Evolutionary conservation across 2,329 filamentous ascomycete species (phyloP).

Genomic region (Coniochaeta prunicola): DNA sequence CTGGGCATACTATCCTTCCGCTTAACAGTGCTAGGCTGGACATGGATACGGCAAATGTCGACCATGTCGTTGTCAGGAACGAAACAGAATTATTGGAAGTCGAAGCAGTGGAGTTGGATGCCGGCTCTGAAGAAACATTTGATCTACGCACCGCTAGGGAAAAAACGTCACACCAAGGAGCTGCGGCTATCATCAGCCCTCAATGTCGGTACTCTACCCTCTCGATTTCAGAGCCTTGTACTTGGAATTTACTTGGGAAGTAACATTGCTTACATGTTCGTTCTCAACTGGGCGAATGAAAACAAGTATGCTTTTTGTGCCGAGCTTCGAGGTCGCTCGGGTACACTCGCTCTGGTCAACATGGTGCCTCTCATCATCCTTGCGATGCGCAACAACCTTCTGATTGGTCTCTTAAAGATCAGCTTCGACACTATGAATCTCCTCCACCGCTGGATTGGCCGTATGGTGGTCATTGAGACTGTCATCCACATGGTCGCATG

Average conservation of each 20-base stretch:
- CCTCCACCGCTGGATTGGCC: constrained; percentile 75
- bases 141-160: constrained; percentile 56
- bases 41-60: constrained; percentile 50
- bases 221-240: constrained; percentile 53
- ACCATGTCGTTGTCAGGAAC: constrained; percentile 46
- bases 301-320: constrained; percentile 63
- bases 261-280: constrained; percentile 56
- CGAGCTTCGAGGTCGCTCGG: constrained; percentile 78
- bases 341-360: constrained; percentile 78
- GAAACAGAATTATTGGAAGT: constrained; percentile 53
- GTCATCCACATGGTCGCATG: constrained; percentile 66
- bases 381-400: constrained; percentile 85
- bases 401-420: constrained; percentile 74
- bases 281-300: constrained; percentile 49
- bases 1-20: constrained; percentile 46
- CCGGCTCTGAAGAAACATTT: constrained; percentile 55
- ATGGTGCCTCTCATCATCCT: constrained; percentile 88
- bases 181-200: constrained; percentile 34
- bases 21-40: constrained; percentile 45
- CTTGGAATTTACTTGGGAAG: constrained; percentile 50
- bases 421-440: constrained; percentile 97
- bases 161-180: constrained; percentile 56
- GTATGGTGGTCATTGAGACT: constrained; percentile 63
- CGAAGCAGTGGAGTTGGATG: constrained; percentile 52
- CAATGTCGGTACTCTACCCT: constrained; percentile 55